Conservation (phyloP, 176 grass and related monocot species). For the Panicum miliaceum region DNA sequence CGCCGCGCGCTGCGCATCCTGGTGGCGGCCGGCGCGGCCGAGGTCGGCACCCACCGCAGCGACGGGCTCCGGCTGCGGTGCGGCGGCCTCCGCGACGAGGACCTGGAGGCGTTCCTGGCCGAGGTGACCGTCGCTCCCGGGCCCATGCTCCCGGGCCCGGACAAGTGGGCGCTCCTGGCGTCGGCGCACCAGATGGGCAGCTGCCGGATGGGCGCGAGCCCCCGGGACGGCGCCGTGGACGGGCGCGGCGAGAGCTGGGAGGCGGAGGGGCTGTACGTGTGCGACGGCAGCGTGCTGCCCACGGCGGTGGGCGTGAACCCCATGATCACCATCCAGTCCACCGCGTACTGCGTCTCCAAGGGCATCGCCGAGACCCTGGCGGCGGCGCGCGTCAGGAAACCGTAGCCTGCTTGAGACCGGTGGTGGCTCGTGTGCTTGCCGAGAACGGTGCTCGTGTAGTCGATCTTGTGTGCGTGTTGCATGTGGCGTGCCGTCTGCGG, state of each 20-base stretch:
- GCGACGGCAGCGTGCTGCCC: constrained; percentile 80
- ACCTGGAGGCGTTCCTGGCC: constrained; percentile 71
- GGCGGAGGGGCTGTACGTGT: constrained; percentile 73
- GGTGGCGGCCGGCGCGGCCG: constrained; percentile 69
- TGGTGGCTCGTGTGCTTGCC: no score
- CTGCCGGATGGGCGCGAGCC: constrained; percentile 76
- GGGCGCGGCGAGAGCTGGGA: constrained; percentile 79
- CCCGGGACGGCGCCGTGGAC: constrained; percentile 60
- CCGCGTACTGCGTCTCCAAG: constrained; percentile 67
- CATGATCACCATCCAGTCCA: constrained; percentile 92
- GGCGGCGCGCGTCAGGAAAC: constrained; percentile 10
- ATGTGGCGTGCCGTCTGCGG: no score
- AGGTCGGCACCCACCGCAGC: constrained; percentile 88
- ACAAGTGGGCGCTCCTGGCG: constrained; percentile 55
- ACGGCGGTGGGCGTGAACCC: constrained; percentile 87
- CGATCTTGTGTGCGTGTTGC: not conserved
- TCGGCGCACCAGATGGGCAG: constrained; percentile 94
- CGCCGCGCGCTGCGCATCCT: constrained; percentile 62
- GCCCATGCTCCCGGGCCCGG: constrained; percentile 17
- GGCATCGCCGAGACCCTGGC: constrained; percentile 48
- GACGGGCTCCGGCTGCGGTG: constrained; percentile 69
- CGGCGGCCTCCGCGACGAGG: constrained; percentile 59
- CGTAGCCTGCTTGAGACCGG: not conserved
- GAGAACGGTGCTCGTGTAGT: no score
- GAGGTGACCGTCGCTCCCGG: constrained; percentile 49